Base-by-base conservation (phyloP, 441 rosid genomes). In the Mallotus repandus region DNA sequence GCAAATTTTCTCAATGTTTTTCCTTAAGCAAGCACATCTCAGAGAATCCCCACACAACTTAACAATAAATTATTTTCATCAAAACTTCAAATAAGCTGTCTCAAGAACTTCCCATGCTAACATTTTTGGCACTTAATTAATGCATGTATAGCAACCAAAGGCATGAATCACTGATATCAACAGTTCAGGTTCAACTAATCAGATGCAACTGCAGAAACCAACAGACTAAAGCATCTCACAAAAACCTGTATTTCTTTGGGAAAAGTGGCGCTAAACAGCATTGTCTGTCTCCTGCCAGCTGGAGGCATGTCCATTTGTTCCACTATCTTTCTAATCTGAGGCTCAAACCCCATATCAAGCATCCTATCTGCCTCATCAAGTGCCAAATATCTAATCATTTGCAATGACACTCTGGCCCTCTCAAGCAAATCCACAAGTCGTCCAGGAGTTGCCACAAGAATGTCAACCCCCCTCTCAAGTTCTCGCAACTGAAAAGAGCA, bases 281-380 rank as follows among this genome's bases (percentile, higher is more conserved):
- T 84, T 58, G 98, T 93, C 79, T 93, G 98, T 72, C 98, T 85
- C 55, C 81, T 87, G 63, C 98, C 96, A 12, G 89, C 80, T 2
- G 94, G 91, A 15, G 98, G 98, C 98, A 93, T 91, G 82, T 93
- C 96, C 94, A 89, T 90, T 80, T 93, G 91, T 80, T 91, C 92
- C 6, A 93, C 98, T 75, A 93, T 91, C 81, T 91, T 93, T 77
- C 98, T 91, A 71, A 93, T 93, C 75, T 93, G 98, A 50, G 98
- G 98, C 82, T 93, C 98, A 85, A 93, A 93, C 57, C 98, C 98
- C 98, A 93, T 93, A 84, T 93, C 98, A 73, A 91, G 80, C 98
- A 93, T 93, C 76, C 97, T 86, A 82, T 93, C 97, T 49, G 98
- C 98, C 78, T 93, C 97, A 74, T 93, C 98, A 38, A 93, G 94